A percentile compares a stretch with the other conserved stretches of the same genome.
Evolutionary conservation across 805 yeast species (phyloP).

Genomic region (Yarrowia divulgata): DNA sequence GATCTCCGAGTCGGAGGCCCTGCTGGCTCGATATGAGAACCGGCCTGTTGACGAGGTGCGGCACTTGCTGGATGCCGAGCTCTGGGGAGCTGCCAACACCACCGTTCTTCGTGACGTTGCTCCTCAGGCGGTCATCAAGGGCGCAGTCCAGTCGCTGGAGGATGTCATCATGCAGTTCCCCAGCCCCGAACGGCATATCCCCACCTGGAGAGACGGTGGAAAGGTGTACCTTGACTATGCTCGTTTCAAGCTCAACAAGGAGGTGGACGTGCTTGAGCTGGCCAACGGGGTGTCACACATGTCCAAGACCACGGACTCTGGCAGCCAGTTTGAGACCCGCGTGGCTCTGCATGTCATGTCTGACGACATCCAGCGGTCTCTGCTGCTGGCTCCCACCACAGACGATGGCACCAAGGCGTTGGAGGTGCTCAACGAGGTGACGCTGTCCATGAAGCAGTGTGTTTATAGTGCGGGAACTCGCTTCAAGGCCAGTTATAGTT

Average conservation of each 20-base stretch:
- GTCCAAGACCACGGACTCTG: background rate
- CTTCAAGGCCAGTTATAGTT: background rate
- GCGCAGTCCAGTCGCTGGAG: slow-evolving; percentile 47
- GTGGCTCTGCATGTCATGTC: slow-evolving; percentile 32
- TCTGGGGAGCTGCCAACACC: slow-evolving; percentile 69
- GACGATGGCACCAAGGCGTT: background rate
- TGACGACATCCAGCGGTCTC: slow-evolving; percentile 6
- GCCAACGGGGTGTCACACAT: slow-evolving; percentile 15
- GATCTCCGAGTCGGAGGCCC: slow-evolving; percentile 56
- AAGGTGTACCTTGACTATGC: slow-evolving; percentile 50
- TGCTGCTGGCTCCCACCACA: background rate
- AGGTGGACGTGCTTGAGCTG: slow-evolving; percentile 8
- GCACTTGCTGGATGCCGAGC: slow-evolving; percentile 66
- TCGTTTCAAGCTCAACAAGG: slow-evolving; percentile 6
- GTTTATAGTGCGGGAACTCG: slow-evolving; percentile 22
- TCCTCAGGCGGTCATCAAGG: slow-evolving; percentile 70
- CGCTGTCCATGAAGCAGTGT: slow-evolving; percentile 15
- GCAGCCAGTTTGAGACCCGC: slow-evolving; percentile 11
- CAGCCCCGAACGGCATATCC: slow-evolving; percentile 41
- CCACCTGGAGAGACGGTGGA: slow-evolving; percentile 51
- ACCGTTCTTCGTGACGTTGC: slow-evolving; percentile 67
- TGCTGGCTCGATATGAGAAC: slow-evolving; percentile 57
- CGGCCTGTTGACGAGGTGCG: slow-evolving; percentile 66
- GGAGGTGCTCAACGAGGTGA: slow-evolving; percentile 20
- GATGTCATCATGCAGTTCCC: slow-evolving; percentile 44